These are phyloP conservation scores for Carex parvula DNA, from an alignment of 176 grass and related monocot genomes.

Conservation along the genomic window DNA sequence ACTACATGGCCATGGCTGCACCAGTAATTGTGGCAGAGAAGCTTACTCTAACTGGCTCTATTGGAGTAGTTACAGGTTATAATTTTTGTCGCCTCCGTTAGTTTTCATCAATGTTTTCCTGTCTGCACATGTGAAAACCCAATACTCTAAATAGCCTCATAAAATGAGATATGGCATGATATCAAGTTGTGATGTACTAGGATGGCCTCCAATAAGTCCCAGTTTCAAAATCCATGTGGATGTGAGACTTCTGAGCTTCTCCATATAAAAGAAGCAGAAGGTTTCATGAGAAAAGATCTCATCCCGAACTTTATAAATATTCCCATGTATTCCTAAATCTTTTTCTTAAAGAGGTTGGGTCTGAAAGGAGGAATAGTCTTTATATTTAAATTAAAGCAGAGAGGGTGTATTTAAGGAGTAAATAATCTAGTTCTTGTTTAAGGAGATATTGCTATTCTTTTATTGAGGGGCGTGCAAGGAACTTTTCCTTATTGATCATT, in stretches of 20 bases:
- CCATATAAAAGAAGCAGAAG: not conserved
- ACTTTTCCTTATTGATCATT: not conserved
- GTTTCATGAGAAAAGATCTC: not conserved
- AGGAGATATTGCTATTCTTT: not conserved
- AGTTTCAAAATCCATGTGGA: not conserved
- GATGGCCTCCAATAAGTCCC: not conserved
- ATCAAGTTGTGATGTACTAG: not conserved
- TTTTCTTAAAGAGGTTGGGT: not conserved
- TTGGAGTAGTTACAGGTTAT: constrained; percentile 91
- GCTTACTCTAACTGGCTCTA: constrained; percentile 91
- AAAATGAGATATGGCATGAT: not conserved
- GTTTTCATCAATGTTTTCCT: constrained; percentile 1
- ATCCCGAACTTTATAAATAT: not conserved
- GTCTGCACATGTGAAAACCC: not conserved
- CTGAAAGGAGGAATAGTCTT: not conserved
- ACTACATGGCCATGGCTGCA: constrained; percentile 97
- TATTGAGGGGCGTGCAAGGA: not conserved
- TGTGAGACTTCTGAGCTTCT: not conserved
- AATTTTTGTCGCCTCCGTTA: constrained; percentile 19
- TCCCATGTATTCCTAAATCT: not conserved
- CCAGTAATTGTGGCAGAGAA: constrained; percentile 87
- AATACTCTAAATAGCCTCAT: not conserved
- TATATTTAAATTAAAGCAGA: constrained; percentile 2
- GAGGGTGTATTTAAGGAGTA: not conserved
- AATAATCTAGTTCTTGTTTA: not conserved